Percentiles rank a stretch among this genome's conserved stretches.
These are phyloP conservation scores for Dimocarpus longan DNA, from an alignment of 345 rosid genomes.

Conservation along the genomic window DNA sequence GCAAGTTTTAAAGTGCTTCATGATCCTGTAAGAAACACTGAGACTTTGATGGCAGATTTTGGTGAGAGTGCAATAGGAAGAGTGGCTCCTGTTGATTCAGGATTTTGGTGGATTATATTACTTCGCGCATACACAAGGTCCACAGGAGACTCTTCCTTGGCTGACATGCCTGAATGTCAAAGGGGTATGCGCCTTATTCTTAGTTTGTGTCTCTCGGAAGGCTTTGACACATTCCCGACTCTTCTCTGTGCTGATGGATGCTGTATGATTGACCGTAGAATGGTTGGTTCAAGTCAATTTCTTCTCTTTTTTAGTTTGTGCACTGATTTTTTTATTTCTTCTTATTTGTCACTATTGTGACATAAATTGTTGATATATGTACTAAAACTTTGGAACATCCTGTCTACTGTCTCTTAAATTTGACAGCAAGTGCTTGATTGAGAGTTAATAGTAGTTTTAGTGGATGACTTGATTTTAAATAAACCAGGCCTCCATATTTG, in stretches of 20 bases:
- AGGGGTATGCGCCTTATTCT: conserved; percentile 80
- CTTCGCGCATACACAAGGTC: conserved; percentile 83
- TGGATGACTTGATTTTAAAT: too few species aligned
- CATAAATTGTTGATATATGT: too few species aligned
- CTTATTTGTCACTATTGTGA: neutral
- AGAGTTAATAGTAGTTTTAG: too few species aligned
- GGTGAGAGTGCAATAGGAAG: conserved; percentile 94
- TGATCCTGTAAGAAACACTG: conserved; percentile 57
- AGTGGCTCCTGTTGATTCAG: conserved; percentile 92
- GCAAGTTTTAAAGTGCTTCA: conserved; percentile 88
- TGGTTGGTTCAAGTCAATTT: conserved; percentile 43
- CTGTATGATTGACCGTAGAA: conserved; percentile 85
- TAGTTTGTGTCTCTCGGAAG: conserved; percentile 73
- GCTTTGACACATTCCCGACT: conserved; percentile 83
- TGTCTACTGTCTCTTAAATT: too few species aligned
- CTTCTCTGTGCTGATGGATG: conserved; percentile 88
- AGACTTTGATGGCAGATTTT: conserved; percentile 67
- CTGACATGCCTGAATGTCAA: conserved; percentile 79
- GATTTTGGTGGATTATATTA: conserved; percentile 91
- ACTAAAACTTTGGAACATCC: too few species aligned
- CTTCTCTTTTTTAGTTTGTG: neutral
- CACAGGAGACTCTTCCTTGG: conserved; percentile 66
- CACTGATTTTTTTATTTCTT: neutral
- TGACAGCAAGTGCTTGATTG: too few species aligned
- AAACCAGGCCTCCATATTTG: too few species aligned